Conservation (phyloP, 1,139 yeast species). For the Taiozyma sp. region DNA sequence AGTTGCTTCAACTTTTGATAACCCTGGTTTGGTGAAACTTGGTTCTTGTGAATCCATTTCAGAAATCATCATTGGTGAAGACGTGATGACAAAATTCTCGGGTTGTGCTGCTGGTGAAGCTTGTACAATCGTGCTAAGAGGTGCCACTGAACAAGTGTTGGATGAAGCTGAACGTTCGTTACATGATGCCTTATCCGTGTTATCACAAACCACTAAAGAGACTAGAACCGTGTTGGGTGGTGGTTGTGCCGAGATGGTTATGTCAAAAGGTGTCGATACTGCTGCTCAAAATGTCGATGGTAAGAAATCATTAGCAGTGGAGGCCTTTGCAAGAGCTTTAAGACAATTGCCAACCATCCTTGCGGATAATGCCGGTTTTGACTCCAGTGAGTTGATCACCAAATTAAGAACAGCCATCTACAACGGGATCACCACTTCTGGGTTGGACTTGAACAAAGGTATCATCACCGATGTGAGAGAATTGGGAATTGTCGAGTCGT, state of each 20-base stretch:
- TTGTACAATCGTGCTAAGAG: constrained; percentile 92
- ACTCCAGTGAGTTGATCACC: constrained; percentile 87
- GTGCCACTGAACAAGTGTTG: constrained; percentile 93
- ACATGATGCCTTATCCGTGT: constrained; percentile 94
- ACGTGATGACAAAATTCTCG: constrained; percentile 76
- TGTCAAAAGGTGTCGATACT: constrained; percentile 97
- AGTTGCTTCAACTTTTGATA: constrained; percentile 94
- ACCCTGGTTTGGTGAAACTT: constrained; percentile 78
- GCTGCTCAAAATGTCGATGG: constrained; percentile 93
- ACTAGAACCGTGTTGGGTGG: constrained; percentile 97
- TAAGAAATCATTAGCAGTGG: constrained; percentile 90
- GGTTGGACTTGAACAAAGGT: constrained; percentile 83
- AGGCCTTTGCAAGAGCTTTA: constrained; percentile 89
- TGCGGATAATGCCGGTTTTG: constrained; percentile 97
- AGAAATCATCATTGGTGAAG: constrained; percentile 90
- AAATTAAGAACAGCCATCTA: constrained; percentile 90
- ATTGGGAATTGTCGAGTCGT: constrained; percentile 87
- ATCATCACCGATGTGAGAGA: constrained; percentile 91
- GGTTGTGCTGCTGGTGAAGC: constrained; percentile 97
- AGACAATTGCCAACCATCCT: constrained; percentile 93
- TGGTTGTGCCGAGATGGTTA: constrained; percentile 96
- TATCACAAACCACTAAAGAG: constrained; percentile 91
- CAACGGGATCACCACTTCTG: constrained; percentile 88
- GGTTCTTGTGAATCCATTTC: constrained; percentile 91
- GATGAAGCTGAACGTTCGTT: constrained; percentile 97